Evolutionary conservation across 2,329 filamentous ascomycete species (phyloP), one percentile per base, ranked within the genome.

Genomic region (Phialophora chinensis): DNA sequence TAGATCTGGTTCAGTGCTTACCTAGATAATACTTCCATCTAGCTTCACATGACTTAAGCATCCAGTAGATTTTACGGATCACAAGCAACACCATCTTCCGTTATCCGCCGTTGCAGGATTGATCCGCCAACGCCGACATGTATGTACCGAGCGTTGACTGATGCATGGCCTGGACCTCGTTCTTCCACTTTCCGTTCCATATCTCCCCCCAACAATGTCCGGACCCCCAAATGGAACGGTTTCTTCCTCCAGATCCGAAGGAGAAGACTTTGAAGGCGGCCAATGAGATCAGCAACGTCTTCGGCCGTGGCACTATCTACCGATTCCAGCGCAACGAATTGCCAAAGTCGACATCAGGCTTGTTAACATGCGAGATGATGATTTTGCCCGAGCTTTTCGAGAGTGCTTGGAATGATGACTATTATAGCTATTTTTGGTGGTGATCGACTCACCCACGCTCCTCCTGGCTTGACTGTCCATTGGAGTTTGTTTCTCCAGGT

Each of bases 31-130:
- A 0, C 68, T 68, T 0, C 80, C 80, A 61, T 81, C 77, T 6
- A 74, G 69, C 38, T 76, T 73, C n/a, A 80, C 76, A 10, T n/a
- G n/a, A 81, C 71, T 60, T 79, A 73, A 2, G 74, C 76, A 67
- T 81, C 79, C 0, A 81, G 72, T 63, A 81, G 69, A 67, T 80
- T 82, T 29, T 75, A 72, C 11, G 79, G 78, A 65, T 82, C 79
- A 25, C 76, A 78, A 10, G 76, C 74, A 31, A 76, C 69, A 8
- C 79, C 79, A 59, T 74, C 73, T 66, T 81, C 78, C 75, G 77
- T 5, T 80, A 73, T 55, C 79, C 79, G 42, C 78, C 78, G 8
- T 74, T n/a, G 74, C 8, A 79, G 69, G 5, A 76, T 75, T 3
- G 75, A 74, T 1, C 79, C 79, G 4, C 74, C 75, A 2, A 81